Conservation (phyloP, 2,329 filamentous ascomycete species). For the Penicillium sp. region DNA sequence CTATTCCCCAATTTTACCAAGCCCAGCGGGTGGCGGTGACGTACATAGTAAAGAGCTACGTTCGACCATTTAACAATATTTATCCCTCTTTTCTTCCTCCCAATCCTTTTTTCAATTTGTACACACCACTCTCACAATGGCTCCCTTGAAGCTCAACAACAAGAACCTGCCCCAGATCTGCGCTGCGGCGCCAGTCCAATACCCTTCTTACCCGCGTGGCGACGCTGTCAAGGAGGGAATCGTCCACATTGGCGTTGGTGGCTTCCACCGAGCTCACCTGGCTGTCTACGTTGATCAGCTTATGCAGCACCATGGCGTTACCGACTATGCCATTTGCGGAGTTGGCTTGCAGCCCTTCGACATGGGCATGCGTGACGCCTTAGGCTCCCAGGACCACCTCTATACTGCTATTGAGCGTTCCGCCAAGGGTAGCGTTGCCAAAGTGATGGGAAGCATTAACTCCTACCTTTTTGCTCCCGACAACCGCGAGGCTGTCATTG, state of each 20-base stretch:
- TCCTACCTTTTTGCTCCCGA: constrained; percentile 55
- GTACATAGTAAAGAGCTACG: not conserved
- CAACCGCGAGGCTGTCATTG: constrained; percentile 52
- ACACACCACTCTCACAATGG: constrained; percentile 19
- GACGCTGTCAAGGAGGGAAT: constrained; percentile 53
- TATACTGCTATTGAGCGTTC: constrained; percentile 58
- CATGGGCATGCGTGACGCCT: constrained; percentile 52
- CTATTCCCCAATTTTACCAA: not conserved
- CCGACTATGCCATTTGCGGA: constrained; percentile 54
- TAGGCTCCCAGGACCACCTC: constrained; percentile 52
- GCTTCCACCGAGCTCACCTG: constrained; percentile 56
- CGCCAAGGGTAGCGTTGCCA: constrained; percentile 49
- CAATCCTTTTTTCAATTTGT: not conserved
- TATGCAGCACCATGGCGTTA: constrained; percentile 43
- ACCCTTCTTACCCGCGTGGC: constrained; percentile 48
- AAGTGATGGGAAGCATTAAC: constrained; percentile 55
- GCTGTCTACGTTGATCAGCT: constrained; percentile 54
- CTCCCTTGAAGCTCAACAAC: constrained; percentile 40
- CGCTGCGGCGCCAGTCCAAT: constrained; percentile 30
- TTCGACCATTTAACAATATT: not conserved
- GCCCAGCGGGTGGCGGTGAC: not conserved
- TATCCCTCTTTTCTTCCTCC: not conserved
- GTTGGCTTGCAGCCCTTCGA: constrained; percentile 54
- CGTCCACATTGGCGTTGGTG: constrained; percentile 56
- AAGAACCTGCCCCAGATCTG: constrained; percentile 41